Base-by-base conservation (phyloP, 352 stramenopile genomes). In the Peronospora belbahrii region DNA sequence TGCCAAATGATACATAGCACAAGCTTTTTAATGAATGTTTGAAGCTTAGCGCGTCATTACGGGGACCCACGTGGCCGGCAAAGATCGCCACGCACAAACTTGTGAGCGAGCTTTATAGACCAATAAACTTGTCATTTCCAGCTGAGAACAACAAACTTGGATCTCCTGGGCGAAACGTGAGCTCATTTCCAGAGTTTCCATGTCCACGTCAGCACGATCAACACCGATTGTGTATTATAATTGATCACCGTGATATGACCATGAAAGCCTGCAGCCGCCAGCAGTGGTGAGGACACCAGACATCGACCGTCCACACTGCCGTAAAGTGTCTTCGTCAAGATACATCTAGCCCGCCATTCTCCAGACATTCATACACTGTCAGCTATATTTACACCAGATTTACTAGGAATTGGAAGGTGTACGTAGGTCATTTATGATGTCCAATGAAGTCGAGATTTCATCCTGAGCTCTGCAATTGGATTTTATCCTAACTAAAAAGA, bases 21-120 rank as follows among this genome's bases (percentile, higher is more conserved):
- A 74, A 70, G 10, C 92, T 89, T 31, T 80, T 78, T n/a, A 86
- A 53, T 97, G 90, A 38, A 95, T 71, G 36, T 90, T n/a, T 82
- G n/a, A 94, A 42, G 41, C 71, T 93, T 42, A 97, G 41, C 4
- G 97, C 85, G 34, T 95, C 75, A 36, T 95, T 79, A 11, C 82
- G 67, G 55, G 97, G 92, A 24, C 88, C 92, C 52, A 89, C 44
- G 43, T 97, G 80, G 15, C 92, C 92, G 4, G 88, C 84, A 56
- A 97, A 97, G 32, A 97, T 92, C 2, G 88, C 85, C 11, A 97
- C 62, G 41, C 85, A 96, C 2, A 85, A 65, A 20, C 77, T 77
- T 14, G 71, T 87, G 44, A 85, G 68, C 31, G 94, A 68, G 69
- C 97, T 97, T 89, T 89, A 97, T 24, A 97, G 55, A 10, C 92